A percentile compares a stretch with the other conserved stretches of the same genome.
Evolutionary conservation across 2,329 filamentous ascomycete species (phyloP).

Genomic region (Lasiodiplodia sp.): DNA sequence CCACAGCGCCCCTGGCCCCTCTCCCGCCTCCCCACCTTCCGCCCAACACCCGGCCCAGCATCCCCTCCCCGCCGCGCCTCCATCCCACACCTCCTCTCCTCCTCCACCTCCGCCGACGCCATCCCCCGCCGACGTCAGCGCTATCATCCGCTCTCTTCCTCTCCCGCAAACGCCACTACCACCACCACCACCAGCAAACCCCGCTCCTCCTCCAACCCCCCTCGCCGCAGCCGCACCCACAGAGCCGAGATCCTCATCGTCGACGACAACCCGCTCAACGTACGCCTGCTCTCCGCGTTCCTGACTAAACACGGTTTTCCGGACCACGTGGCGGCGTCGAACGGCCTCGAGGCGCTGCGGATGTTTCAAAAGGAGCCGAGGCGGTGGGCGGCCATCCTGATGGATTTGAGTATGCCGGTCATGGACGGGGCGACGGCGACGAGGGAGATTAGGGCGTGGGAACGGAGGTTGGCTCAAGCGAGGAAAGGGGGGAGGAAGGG

Average conservation of each 20-base stretch:
- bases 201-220: not conserved
- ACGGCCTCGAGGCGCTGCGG: constrained; percentile 46
- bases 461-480: not conserved
- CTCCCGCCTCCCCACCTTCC: not conserved
- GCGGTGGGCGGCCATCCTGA: constrained; percentile 42
- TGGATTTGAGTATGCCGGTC: constrained; percentile 65
- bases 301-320: constrained; percentile 44
- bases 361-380: constrained; percentile 36
- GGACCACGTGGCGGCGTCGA: constrained; percentile 40
- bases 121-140: too few relatives aligned
- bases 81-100: too few relatives aligned
- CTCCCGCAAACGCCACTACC: not conserved
- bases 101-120: too few relatives aligned
- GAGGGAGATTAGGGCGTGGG: constrained; percentile 47
- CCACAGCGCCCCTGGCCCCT: too few relatives aligned
- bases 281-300: constrained; percentile 45
- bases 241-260: constrained; percentile 45
- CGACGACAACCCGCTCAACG: constrained; percentile 51
- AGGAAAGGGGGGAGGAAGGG: too few relatives aligned
- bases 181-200: too few relatives aligned
- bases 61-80: too few relatives aligned
- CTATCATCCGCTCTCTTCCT: not conserved
- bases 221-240: too few relatives aligned
- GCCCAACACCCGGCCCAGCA: too few relatives aligned
- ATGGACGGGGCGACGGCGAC: constrained; percentile 61